phyloP scores from a whole-genome alignment of 305 asterid species.

The Ilex paraguariensis region DNA sequence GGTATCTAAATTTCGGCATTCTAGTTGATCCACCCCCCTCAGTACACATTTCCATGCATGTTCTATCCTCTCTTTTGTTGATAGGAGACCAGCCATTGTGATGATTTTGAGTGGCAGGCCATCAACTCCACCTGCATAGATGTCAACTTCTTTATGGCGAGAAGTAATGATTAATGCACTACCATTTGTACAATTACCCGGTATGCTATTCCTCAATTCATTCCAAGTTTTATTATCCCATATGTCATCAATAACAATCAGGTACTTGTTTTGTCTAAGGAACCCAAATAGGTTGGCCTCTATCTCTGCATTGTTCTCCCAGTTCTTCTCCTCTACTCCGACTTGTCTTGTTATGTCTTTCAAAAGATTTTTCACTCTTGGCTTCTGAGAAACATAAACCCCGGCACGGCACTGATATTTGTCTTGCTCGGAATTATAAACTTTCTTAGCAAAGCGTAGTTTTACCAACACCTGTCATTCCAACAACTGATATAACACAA shows the following conservation, averaged over 20 bases:
- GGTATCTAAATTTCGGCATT: not conserved
- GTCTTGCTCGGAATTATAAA: not conserved
- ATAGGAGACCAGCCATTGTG: too few relatives aligned
- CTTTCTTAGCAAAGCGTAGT: conserved; percentile 1
- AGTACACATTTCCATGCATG: conserved; percentile 1
- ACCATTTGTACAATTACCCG: not conserved
- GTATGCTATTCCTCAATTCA: not conserved
- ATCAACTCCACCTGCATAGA: too few relatives aligned
- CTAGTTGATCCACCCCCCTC: not conserved
- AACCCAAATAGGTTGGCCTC: not conserved
- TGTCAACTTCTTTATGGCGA: not conserved
- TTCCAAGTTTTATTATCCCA: conserved; percentile 7
- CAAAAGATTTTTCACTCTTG: not conserved
- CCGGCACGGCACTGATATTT: not conserved
- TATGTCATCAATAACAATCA: conserved; percentile 3
- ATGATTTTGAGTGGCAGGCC: too few relatives aligned
- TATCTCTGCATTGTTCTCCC: not conserved
- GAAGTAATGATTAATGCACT: conserved; percentile 4
- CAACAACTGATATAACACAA: conserved; percentile 1
- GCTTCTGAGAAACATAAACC: conserved; percentile 4
- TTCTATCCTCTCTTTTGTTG: not conserved
- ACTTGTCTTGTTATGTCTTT: conserved; percentile 3
- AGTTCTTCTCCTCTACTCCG: not conserved
- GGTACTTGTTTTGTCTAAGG: not conserved
- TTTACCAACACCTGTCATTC: conserved; percentile 3